These are phyloP conservation scores for Rhododendron kiyosumense DNA, from an alignment of 148 eudicot species.

Conservation along the genomic window DNA sequence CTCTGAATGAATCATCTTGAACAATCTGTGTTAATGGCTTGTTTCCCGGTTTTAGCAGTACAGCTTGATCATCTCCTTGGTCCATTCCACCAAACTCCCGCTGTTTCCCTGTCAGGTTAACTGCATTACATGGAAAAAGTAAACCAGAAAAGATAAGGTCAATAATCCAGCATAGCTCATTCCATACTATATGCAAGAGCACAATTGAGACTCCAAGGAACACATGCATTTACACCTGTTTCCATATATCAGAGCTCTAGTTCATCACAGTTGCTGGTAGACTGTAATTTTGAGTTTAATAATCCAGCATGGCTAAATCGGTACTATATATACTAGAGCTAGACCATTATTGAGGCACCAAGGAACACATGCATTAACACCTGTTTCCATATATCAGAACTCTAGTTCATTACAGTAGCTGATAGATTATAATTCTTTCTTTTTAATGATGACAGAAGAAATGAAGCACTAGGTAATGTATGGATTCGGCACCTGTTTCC, in stretches of 20 bases:
- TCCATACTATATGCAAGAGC: not conserved
- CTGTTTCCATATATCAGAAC: slow-evolving; percentile 88
- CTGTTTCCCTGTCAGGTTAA: slow-evolving; percentile 56
- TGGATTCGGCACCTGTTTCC: slow-evolving; percentile 71
- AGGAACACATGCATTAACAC: slow-evolving; percentile 24
- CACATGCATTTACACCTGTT: slow-evolving; percentile 51
- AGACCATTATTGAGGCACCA: not conserved
- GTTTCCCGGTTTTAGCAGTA: slow-evolving; percentile 60
- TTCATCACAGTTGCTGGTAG: slow-evolving; percentile 44
- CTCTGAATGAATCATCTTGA: slow-evolving; percentile 94
- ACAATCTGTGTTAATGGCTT: slow-evolving; percentile 73
- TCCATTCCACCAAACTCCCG: slow-evolving; percentile 93
- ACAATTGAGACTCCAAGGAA: not conserved
- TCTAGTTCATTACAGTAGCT: slow-evolving; percentile 67
- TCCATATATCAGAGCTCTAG: slow-evolving; percentile 87
- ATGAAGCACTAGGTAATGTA: not conserved
- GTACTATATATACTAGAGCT: not conserved
- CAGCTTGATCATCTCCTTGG: slow-evolving; percentile 88
- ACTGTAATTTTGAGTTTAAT: not conserved
- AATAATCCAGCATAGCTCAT: not conserved
- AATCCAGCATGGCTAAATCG: not conserved
- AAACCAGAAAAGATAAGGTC: not conserved
- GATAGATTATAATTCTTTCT: not conserved
- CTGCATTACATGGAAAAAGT: slow-evolving; percentile 31
- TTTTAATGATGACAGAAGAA: not conserved